Percentiles rank a stretch among this genome's conserved stretches.
phyloP scores from a whole-genome alignment of 768 basidiomycete genomes.

The Kwoniella heveanensis region DNA sequence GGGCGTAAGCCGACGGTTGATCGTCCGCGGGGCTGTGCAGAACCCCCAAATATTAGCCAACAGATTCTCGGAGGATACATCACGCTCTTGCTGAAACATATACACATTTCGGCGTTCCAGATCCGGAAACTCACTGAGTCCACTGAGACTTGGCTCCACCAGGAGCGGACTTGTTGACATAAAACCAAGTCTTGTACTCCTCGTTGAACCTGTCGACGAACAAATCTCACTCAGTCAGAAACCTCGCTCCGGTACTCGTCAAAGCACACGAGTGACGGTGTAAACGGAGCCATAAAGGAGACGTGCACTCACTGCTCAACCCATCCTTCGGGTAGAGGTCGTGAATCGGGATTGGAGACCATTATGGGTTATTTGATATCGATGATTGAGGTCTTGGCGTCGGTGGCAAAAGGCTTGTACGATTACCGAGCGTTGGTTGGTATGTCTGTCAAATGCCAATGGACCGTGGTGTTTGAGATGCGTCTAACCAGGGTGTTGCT shows the following conservation, averaged over 20 bases:
- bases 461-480: neutral
- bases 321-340: conserved; percentile 50
- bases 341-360: conserved; percentile 42
- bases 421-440: too few species aligned
- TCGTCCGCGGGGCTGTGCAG: conserved; percentile 45
- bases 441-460: neutral
- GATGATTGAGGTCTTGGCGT: conserved; percentile 14
- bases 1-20: conserved; percentile 26
- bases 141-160: conserved; percentile 45
- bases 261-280: too few species aligned
- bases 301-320: conserved; percentile 38
- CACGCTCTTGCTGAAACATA: too few species aligned
- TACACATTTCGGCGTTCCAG: too few species aligned
- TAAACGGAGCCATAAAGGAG: neutral
- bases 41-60: too few species aligned
- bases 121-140: conserved; percentile 52
- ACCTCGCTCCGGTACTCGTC: too few species aligned
- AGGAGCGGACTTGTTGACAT: conserved; percentile 47
- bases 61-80: too few species aligned
- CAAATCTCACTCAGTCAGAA: neutral
- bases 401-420: neutral
- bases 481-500: too few species aligned
- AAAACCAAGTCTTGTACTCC: conserved; percentile 51
- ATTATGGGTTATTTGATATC: conserved; percentile 15
- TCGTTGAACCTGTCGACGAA: conserved; percentile 39